Evolutionary conservation across 108 stramenopile genomes (phyloP).

Genomic region (Craspedostauros australis): DNA sequence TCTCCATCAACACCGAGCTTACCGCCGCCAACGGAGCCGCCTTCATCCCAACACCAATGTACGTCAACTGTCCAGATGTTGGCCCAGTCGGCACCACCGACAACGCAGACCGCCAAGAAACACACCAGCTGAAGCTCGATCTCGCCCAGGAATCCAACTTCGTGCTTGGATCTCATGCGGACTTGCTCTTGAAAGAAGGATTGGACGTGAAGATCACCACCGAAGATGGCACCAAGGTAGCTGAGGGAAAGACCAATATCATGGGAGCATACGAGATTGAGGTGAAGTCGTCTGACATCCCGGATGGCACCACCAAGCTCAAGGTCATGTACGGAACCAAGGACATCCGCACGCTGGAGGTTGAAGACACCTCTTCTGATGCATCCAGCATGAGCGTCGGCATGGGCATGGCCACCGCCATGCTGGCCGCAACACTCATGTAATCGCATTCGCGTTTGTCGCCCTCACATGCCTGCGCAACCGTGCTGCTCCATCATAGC

Average conservation of each 20-base stretch:
- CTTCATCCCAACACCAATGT: conserved; percentile 10
- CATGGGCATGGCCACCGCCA: too few species aligned
- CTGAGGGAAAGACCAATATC: conserved; percentile 3
- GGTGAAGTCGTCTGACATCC: conserved; percentile 7
- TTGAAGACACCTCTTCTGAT: too few species aligned
- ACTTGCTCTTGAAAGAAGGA: conserved; percentile 1
- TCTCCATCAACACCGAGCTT: neutral
- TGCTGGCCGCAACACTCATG: too few species aligned
- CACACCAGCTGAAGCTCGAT: too few species aligned
- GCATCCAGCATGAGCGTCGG: too few species aligned
- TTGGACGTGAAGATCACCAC: conserved; percentile 3
- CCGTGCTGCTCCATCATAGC: too few species aligned
- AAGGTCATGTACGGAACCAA: conserved; percentile 1
- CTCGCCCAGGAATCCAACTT: too few species aligned
- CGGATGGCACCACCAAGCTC: conserved; percentile 1
- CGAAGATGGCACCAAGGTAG: conserved; percentile 10
- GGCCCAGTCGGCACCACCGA: conserved; percentile 17
- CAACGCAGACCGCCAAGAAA: too few species aligned
- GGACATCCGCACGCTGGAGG: conserved; percentile 12
- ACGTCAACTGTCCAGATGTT: conserved; percentile 21
- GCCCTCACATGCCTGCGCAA: too few species aligned
- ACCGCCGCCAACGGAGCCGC: conserved; percentile 14
- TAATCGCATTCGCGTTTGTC: too few species aligned
- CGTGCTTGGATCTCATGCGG: conserved; percentile 10
- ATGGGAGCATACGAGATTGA: conserved; percentile 19